Conservation (phyloP, 2,329 filamentous ascomycete genomes). For the Pseudocercospora fuligena region DNA sequence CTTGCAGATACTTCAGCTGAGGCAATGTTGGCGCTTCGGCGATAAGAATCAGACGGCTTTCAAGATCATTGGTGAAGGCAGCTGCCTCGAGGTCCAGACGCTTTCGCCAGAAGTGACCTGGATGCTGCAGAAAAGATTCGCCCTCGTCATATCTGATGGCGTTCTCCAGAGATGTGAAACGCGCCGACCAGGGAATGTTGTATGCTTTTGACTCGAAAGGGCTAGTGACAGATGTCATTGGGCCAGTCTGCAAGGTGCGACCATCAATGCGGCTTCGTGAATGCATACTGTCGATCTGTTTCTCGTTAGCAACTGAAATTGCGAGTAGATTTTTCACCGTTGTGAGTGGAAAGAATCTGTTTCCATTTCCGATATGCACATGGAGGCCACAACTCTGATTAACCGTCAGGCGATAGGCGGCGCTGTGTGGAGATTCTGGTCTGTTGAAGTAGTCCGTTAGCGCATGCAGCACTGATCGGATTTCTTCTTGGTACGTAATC, state of each 20-base stretch:
- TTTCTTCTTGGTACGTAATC: constrained; percentile 23
- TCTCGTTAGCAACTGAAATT: constrained; percentile 37
- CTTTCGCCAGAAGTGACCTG: neutral
- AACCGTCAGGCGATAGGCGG: constrained; percentile 28
- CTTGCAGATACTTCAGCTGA: constrained; percentile 13
- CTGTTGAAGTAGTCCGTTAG: constrained; percentile 24
- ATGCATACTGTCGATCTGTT: constrained; percentile 36
- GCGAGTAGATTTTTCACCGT: constrained; percentile 39
- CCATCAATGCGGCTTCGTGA: constrained; percentile 28
- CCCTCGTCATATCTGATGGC: neutral
- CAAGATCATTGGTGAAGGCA: constrained; percentile 10
- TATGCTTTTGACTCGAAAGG: constrained; percentile 2
- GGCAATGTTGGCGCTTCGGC: constrained; percentile 13
- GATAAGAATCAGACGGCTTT: constrained; percentile 20
- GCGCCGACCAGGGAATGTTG: constrained; percentile 23
- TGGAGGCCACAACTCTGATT: constrained; percentile 37
- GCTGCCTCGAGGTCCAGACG: constrained; percentile 9
- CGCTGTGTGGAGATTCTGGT: neutral
- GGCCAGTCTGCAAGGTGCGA: constrained; percentile 10
- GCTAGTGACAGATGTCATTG: neutral
- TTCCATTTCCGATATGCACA: constrained; percentile 41
- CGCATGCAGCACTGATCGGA: constrained; percentile 22
- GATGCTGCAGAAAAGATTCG: neutral
- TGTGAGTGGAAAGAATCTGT: constrained; percentile 28
- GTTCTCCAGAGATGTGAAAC: neutral